Base-by-base conservation (phyloP, 2,329 filamentous ascomycete species). In the Verticillium albo-atrum region DNA sequence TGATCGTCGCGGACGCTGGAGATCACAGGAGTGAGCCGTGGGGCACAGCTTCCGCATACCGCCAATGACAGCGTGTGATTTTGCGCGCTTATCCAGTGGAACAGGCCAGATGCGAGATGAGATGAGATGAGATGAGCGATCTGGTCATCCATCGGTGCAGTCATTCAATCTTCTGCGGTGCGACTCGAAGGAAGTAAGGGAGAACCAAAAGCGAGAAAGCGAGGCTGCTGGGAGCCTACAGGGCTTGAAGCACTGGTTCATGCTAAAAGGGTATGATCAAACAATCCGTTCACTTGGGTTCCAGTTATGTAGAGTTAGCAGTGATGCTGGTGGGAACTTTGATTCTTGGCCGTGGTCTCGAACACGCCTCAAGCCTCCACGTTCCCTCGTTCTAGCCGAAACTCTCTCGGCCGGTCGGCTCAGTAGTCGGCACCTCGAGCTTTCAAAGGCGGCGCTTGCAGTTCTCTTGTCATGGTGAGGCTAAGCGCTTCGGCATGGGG, bases 1-100 rank as follows among this genome's bases (percentile, higher is more conserved):
- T 63, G 62, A 63, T 63, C 62, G 62, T 63, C 62, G 54, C 58
- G 61, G 60, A 62, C 60, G 61, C 56, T 62, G 62, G 62, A 63
- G 62, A 63, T 63, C 62, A 62, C 62, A 63, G 62, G 62, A 62
- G 60, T 62, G 60, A 54, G 54, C 62, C 54, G 58, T 62, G 62
- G 62, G 56, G 55, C 58, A 20, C 20, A 50, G 42, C 42, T 62
- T 20, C 20, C 20, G 42, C 42, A 26, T 23, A 10, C 25, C 42
- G 10, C 42, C 42, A 50, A 50, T 50, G 2, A 50, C 23, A 50
- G 42, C n/a, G 10, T 6, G n/a, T 50, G 9, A 9, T 50, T 20
- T 50, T 50, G 42, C 42, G 42, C 42, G 42, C 42, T 50, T 50
- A 50, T 50, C 42, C 42, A 50, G 42, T 50, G 42, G 42, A 12